Evolutionary conservation across 163 green algal genomes (phyloP), one percentile per base, ranked within the genome.

Genomic region (Chloroidium sp.): DNA sequence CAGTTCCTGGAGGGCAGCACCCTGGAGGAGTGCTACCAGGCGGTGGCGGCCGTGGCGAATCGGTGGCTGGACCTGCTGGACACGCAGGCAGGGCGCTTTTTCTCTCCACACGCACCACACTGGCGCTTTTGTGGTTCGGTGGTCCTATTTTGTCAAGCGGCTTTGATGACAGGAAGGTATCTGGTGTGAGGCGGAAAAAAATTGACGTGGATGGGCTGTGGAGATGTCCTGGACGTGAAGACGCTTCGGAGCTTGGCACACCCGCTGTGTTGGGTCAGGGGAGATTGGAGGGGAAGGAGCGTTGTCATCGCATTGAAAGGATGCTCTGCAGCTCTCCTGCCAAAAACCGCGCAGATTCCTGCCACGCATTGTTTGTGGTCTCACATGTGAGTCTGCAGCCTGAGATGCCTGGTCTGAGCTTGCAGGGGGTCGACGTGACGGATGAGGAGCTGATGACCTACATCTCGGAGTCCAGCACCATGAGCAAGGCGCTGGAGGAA

Each of bases 61-160:
- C 85, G 92, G 59, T 98, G 94, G 95, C 92, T 99, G 69, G 95
- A 99, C 87, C 93, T 99, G 91, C 90, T 99, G 60, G 94, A 99
- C 88, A 97, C 92, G 4, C 89, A 91, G 88, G 91, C 90, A 76
- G 3, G 85, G 36, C 36, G 36, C 36, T 36, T 36, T 36, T 36
- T 36, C 36, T 36, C 36, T 36, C 36, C 36, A 36, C 36, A 14
- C 75, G n/a, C 36, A 36, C 10, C 4, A 10, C 4, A 77, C 13
- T 77, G 8, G 14, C 8, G 8, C 8, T 77, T 77, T 77, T 10
- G 74, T 77, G 14, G 74, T 77, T 36, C 4, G 13, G 68, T 10
- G 36, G 67, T n/a, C 67, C 67, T 10, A 12, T 12, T 10, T 10
- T 12, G 12, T 10, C 69, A 59, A 57, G 2, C 62, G 1, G 2